Evolutionary conservation across 192 early-diverging fungal species (phyloP), one percentile per base, ranked within the genome.

Genomic region (Coemansia interrupta): DNA sequence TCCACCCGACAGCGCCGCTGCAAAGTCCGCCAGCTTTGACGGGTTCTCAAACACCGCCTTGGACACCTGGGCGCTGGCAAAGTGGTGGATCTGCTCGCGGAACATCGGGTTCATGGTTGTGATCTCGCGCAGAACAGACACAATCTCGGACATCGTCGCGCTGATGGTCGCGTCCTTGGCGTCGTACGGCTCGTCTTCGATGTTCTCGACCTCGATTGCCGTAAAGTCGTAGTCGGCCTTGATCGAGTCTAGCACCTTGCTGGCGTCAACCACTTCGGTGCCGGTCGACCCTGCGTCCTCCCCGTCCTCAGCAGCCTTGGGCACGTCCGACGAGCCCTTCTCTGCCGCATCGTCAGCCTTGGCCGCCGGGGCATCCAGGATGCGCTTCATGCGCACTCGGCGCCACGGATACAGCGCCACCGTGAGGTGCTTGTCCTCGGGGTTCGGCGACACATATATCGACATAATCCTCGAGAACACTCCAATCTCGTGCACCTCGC

Each of bases 401-500:
- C 95, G 86, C 76, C 97, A 93, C 13, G 96, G 96, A 61, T 96
- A 99, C 17, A 99, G 80, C 15, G 97, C 92, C 17, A 95, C 94
- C 7, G 96, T 97, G 28, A 99, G 76, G 60, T 89, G 86, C 60
- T 86, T 83, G 45, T 89, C 90, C 41, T 91, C 90, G 26, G 83
- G 83, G 12, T 82, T 82, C 1, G 72, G 72, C n/a, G 90, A 87
- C 6, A 92, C 91, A 61, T 94, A 97, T 26, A 94, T 85, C 46
- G 90, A 94, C 39, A 94, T 96, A 64, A 99, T 96, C 61, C 97
- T 94, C 36, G 92, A 91, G 84, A 99, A 97, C 32, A 99, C 95
- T 52, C 96, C 95, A 9, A 97, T 87, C 13, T 72, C 72, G 68
- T 97, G 88, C 15, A 97, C 86, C 64, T 99, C 89, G 51, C 86